Base-by-base conservation (phyloP, 306 rosid species). In the Mimosa pudica region DNA sequence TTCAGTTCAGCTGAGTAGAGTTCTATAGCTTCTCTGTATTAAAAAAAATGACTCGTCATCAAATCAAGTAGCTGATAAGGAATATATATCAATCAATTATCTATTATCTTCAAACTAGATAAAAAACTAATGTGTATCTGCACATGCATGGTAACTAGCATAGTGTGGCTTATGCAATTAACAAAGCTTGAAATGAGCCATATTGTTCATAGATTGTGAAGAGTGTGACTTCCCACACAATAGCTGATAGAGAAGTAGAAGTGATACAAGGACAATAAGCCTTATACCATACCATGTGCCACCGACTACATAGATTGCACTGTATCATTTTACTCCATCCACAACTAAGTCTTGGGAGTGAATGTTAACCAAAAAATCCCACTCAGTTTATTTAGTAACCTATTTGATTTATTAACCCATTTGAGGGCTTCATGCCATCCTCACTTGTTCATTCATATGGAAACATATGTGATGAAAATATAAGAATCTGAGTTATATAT, bases 1-100 rank as follows among this genome's bases (percentile, higher is more conserved):
- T 82, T 66, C 42, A 79, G 1, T 54, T 82, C 73, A 44, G 5
- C 4, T 8, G 86, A 82, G 70, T 79, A 80, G 2, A 33, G 3
- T n/a, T 88, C 92, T 33, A 90, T 7, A 8, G 83, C 84, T 0
- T 92, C 82, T 67, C 94, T 90, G 42, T 82, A 80, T 48, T 35
- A 16, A 2, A 63, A 61, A 24, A 3, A 3, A 2, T 57, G 36
- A 58, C 16, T 65, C 38, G 10, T 14, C 66, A 24, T 60, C 16
- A 60, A 60, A 61, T 61, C 36, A 61, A 24, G 16, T 24, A 10
- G 38, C 13, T 24, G 66, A 24, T 3, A 9, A 4, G 38, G 14
- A 61, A 24, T 10, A 24, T 61, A 61, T 0, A 38, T 61, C 20
- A 20, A 38, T 61, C 20, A 20, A 8, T 58, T 58, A 20, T 58